Conservation (phyloP, 2,329 filamentous ascomycete species). For the Ilyonectria mors-panacis region DNA sequence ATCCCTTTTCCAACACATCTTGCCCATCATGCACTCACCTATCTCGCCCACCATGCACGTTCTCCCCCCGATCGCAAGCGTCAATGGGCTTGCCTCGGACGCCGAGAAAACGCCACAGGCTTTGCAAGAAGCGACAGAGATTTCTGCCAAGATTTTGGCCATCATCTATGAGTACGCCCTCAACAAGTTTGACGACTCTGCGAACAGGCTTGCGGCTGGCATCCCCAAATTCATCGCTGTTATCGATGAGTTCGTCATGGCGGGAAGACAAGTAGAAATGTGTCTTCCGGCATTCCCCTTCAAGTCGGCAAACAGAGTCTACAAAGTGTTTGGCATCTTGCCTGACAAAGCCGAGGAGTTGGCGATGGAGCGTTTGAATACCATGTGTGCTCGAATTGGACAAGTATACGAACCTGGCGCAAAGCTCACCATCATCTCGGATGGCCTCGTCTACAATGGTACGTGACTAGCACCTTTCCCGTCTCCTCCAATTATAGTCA, state of each 20-base stretch:
- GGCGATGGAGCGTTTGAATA: slow-evolving; percentile 45
- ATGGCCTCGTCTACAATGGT: slow-evolving; percentile 70
- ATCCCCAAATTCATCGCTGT: slow-evolving; percentile 41
- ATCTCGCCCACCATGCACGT: slow-evolving; percentile 4
- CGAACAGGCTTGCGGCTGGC: slow-evolving; percentile 33
- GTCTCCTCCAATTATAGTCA: not conserved
- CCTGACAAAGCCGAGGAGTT: slow-evolving; percentile 53
- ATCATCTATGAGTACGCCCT: slow-evolving; percentile 48
- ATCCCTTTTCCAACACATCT: not conserved
- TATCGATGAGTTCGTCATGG: slow-evolving; percentile 43
- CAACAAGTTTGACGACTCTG: slow-evolving; percentile 46
- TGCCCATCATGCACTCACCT: not conserved
- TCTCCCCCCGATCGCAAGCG: not conserved
- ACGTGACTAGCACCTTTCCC: slow-evolving; percentile 20
- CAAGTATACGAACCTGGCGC: slow-evolving; percentile 50
- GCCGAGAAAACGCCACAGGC: not conserved
- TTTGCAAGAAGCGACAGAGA: not conserved
- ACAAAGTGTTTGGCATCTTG: slow-evolving; percentile 50
- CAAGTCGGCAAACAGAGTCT: slow-evolving; percentile 53
- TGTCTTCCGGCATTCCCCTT: slow-evolving; percentile 53
- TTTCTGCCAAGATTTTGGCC: slow-evolving; percentile 37
- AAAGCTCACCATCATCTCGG: slow-evolving; percentile 62
- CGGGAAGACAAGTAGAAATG: slow-evolving; percentile 36
- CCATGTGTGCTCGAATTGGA: slow-evolving; percentile 47
- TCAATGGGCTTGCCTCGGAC: not conserved